Conservation (phyloP, 169 alveolate species). For the Plasmodium adleri region DNA sequence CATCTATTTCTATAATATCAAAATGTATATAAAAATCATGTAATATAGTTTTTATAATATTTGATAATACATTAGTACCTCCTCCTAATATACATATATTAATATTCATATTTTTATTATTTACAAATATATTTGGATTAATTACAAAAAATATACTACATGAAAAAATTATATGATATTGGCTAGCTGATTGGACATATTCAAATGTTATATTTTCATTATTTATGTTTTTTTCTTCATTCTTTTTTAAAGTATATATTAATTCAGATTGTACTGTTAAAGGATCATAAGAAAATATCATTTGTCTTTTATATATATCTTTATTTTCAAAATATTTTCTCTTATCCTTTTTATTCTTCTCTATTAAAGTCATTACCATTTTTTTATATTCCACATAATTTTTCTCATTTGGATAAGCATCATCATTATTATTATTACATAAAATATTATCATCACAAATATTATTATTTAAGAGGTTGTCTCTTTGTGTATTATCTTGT, state of each 20-base stretch:
- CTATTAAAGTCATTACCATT: neutral
- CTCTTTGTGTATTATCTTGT: too few species aligned
- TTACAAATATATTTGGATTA: neutral
- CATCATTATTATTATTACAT: neutral
- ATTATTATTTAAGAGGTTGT: too few species aligned
- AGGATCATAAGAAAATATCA: slow-evolving; percentile 85
- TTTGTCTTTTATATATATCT: slow-evolving; percentile 80
- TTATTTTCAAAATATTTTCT: slow-evolving; percentile 21
- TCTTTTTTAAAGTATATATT: slow-evolving; percentile 35
- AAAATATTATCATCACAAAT: neutral
- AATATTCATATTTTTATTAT: neutral
- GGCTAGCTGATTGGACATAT: slow-evolving; percentile 73
- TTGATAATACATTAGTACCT: slow-evolving; percentile 74
- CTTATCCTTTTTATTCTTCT: slow-evolving; percentile 31
- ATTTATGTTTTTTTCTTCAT: neutral
- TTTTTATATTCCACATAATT: neutral
- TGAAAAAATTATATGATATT: slow-evolving; percentile 60
- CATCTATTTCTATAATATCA: slow-evolving; percentile 70
- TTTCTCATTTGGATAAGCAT: neutral
- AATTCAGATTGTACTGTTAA: slow-evolving; percentile 84
- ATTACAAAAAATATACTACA: slow-evolving; percentile 65
- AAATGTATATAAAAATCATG: slow-evolving; percentile 22
- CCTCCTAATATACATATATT: slow-evolving; percentile 75
- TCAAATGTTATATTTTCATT: slow-evolving; percentile 23
- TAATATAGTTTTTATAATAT: slow-evolving; percentile 51